These are phyloP conservation scores for Apiospora hydei DNA, from an alignment of 2,329 filamentous ascomycete species.

Conservation along the genomic window DNA sequence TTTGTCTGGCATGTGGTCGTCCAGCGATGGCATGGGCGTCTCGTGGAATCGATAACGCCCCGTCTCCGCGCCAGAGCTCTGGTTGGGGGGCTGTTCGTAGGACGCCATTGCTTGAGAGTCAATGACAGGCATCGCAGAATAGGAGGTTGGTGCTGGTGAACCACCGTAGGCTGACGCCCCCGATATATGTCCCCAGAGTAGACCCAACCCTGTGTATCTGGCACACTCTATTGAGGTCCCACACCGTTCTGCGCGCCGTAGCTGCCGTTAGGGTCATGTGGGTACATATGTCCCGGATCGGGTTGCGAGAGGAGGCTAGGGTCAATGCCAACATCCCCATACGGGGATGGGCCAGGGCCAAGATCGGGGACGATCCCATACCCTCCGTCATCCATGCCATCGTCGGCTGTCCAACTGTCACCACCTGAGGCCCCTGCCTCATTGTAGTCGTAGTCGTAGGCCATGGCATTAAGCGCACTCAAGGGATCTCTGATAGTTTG, in stretches of 20 bases:
- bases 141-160: background rate
- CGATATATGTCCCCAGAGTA: background rate
- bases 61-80: background rate
- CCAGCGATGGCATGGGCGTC: background rate
- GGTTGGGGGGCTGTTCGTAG: background rate
- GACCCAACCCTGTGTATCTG: background rate
- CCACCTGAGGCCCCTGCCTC: background rate
- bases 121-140: background rate
- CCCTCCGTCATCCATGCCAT: background rate
- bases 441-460: background rate
- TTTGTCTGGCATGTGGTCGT: background rate
- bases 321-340: background rate
- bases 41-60: background rate
- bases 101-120: background rate
- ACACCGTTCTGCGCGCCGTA: slow-evolving; percentile 5
- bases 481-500: no score
- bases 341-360: background rate
- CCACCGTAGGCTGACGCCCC: background rate
- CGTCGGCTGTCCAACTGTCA: background rate
- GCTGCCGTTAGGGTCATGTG: background rate
- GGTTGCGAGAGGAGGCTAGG: background rate
- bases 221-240: background rate
- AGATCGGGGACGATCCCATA: background rate
- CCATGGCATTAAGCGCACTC: background rate
- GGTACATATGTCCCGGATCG: background rate